A percentile compares a stretch with the other conserved stretches of the same genome.
These are phyloP conservation scores for Naganishia kalamii DNA, from an alignment of 768 basidiomycete genomes.

Conservation along the genomic window DNA sequence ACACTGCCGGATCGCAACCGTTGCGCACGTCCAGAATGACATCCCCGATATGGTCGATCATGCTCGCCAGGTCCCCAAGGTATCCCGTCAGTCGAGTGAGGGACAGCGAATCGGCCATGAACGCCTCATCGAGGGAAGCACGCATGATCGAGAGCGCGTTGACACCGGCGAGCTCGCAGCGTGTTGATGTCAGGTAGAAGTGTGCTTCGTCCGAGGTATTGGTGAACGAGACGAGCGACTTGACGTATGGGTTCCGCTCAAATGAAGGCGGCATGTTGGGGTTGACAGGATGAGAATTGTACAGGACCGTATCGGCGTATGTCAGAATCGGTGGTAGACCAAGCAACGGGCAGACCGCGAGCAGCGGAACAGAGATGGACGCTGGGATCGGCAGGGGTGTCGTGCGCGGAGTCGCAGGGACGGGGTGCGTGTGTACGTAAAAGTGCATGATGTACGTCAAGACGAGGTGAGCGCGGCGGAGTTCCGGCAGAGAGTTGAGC, in stretches of 20 bases:
- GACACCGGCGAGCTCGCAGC: slow-evolving; percentile 79
- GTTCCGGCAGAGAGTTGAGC: slow-evolving; percentile 54
- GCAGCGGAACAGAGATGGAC: slow-evolving; percentile 65
- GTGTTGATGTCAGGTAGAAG: slow-evolving; percentile 78
- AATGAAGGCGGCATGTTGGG: slow-evolving; percentile 28
- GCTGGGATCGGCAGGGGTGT: slow-evolving; percentile 61
- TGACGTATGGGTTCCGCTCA: slow-evolving; percentile 54
- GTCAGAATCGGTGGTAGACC: slow-evolving; percentile 81
- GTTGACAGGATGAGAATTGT: slow-evolving; percentile 55
- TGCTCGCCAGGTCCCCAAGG: slow-evolving; percentile 57
- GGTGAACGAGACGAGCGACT: slow-evolving; percentile 56
- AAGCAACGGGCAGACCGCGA: slow-evolving; percentile 63
- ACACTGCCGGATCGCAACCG: slow-evolving; percentile 66
- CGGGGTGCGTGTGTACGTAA: slow-evolving; percentile 61
- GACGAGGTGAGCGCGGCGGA: slow-evolving; percentile 82
- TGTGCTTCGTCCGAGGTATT: slow-evolving; percentile 71
- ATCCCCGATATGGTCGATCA: slow-evolving; percentile 60
- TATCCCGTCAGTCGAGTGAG: slow-evolving; percentile 62
- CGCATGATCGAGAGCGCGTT: slow-evolving; percentile 81
- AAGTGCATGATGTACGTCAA: slow-evolving; percentile 83
- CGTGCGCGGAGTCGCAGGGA: slow-evolving; percentile 33
- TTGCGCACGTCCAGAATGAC: slow-evolving; percentile 62
- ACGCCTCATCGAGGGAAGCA: slow-evolving; percentile 76
- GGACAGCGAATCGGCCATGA: slow-evolving; percentile 66
- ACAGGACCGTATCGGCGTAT: slow-evolving; percentile 85